Evolutionary conservation across 192 early-diverging fungal species (phyloP), one percentile per base, ranked within the genome.

Genomic region (Linnemannia zychae): DNA sequence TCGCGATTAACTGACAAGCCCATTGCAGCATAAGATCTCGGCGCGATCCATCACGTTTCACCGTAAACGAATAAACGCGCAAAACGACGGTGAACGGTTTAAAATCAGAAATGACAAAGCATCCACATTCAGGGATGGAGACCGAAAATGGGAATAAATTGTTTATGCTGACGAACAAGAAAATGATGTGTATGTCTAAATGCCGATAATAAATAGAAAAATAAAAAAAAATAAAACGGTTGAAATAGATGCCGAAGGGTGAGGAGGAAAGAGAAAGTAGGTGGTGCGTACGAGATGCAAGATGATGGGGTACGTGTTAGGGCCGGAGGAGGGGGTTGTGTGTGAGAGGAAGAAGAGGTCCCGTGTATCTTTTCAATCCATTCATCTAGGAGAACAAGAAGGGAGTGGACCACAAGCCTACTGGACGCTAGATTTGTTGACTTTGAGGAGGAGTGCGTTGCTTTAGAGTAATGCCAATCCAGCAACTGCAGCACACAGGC

Each of bases 381-480:
- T 31, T 63, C 12, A 2, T 0, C 11, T 16, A 31, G 57, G 28
- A 13, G 15, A 15, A 15, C 15, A 31, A 31, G 22, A 12, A 31
- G 2, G 28, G 13, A 28, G n/a, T 20, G 1, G 22, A n/a, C n/a
- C n/a, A 57, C 24, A 24, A 20, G 22, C 7, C 4, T 57, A n/a
- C 24, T 24, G n/a, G 1, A 16, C 22, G 52, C 57, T 7, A n/a
- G 57, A 63, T 28, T 63, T 63, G 28, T 63, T 63, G 12, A 15
- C 22, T 63, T 28, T n/a, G 28, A 24, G 12, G 52, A 20, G 12
- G 1, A 63, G 12, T 0, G 28, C 28, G 57, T 63, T 63, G 57
- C 57, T 63, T 63, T 63, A 63, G 28, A 33, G 57, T 63, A 63
- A 63, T 31, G 57, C 28, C 57, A 63, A 63, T 31, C 57, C 57